These are phyloP conservation scores for Pyrus pyrifolia DNA, from an alignment of 306 rosid species.

Conservation along the genomic window DNA sequence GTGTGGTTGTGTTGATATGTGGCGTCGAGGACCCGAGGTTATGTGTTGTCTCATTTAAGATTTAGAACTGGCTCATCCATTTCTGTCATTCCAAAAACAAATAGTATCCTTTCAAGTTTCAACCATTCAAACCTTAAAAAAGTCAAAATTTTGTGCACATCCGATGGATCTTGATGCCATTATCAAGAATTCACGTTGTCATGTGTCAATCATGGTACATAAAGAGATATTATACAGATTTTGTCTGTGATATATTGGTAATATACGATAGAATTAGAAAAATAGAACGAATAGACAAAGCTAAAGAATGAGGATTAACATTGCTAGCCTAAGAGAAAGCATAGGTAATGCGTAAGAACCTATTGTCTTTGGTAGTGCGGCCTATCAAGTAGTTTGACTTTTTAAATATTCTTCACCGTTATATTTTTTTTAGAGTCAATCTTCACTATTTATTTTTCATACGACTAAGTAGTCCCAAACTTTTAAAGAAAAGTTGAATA, in stretches of 20 bases:
- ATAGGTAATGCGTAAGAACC: background rate
- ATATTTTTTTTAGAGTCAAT: too few species aligned
- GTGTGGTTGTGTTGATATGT: background rate
- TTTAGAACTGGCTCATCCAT: background rate
- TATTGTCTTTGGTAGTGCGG: background rate
- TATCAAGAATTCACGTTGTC: background rate
- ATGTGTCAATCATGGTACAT: background rate
- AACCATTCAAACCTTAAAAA: background rate
- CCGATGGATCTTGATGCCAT: background rate
- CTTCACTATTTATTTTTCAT: too few species aligned
- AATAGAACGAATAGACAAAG: background rate
- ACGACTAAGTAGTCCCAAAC: rapidly evolving
- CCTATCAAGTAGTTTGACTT: background rate
- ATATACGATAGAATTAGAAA: too few species aligned
- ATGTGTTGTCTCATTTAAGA: background rate
- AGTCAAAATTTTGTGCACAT: background rate
- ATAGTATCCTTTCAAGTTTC: background rate
- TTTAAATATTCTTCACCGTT: rapidly evolving
- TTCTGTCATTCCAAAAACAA: background rate
- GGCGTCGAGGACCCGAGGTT: background rate
- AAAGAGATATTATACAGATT: too few species aligned
- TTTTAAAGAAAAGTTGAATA: too few species aligned
- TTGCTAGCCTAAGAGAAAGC: background rate
- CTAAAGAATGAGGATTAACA: background rate
- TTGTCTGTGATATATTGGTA: background rate